Conservation (phyloP, 306 rosid genomes). For the Casuarina equisetifolia region DNA sequence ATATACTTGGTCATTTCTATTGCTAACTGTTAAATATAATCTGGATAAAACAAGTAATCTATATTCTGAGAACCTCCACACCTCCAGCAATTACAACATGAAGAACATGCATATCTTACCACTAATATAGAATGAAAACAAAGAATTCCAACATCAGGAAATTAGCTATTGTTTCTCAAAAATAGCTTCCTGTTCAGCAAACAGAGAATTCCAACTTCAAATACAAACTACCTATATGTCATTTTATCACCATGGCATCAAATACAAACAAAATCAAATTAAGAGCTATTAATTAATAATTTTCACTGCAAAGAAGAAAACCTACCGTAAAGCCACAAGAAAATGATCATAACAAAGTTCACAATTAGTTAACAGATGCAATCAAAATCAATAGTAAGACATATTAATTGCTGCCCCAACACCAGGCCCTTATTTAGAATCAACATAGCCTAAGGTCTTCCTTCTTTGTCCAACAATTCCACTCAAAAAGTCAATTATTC, state of each 20-base stretch:
- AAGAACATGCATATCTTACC: neutral
- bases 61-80: neutral
- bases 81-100: neutral
- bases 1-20: neutral
- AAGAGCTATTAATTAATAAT: neutral
- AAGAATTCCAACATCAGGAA: neutral
- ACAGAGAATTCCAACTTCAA: neutral
- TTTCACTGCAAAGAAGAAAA: neutral
- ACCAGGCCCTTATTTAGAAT: neutral
- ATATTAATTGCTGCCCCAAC: neutral
- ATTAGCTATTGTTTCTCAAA: neutral
- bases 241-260: neutral
- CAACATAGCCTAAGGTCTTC: neutral
- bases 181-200: neutral
- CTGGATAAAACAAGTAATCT: neutral
- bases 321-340: too few relatives aligned
- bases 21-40: neutral
- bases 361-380: neutral
- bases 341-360: neutral
- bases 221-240: neutral
- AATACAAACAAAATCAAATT: neutral
- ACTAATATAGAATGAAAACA: neutral
- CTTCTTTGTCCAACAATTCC: neutral
- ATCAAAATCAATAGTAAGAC: neutral
- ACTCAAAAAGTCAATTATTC: too few relatives aligned